phyloP scores from a whole-genome alignment of 257 asterid genomes.

The Plectranthus barbatus region DNA sequence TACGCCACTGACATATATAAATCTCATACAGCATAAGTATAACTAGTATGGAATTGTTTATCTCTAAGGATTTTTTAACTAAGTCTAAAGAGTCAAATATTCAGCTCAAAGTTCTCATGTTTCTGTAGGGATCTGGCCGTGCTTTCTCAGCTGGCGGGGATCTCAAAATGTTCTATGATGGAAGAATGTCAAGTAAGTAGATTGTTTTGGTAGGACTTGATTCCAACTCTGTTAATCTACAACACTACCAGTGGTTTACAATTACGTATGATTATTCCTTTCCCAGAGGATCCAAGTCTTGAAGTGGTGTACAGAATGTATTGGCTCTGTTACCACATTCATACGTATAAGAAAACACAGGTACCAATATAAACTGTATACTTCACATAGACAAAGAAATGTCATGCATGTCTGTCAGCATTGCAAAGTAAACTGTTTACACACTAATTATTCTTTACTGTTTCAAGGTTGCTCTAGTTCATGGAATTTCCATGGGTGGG shows the following conservation, averaged over 20 bases:
- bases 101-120: slow-evolving; percentile 1
- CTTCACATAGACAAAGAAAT: background rate
- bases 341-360: slow-evolving; percentile 70
- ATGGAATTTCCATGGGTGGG: slow-evolving; percentile 97
- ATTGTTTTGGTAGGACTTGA: background rate
- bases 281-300: slow-evolving; percentile 69
- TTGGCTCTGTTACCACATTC: slow-evolving; percentile 96
- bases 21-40: background rate
- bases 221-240: background rate
- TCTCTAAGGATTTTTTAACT: background rate
- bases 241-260: slow-evolving; percentile 3
- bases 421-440: background rate
- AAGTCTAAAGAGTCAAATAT: background rate
- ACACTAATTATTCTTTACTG: background rate
- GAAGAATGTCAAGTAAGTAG: slow-evolving; percentile 56
- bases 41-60: background rate
- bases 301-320: slow-evolving; percentile 92
- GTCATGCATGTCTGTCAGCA: background rate
- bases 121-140: slow-evolving; percentile 77
- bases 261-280: background rate
- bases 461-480: slow-evolving; percentile 77
- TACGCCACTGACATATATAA: background rate
- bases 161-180: slow-evolving; percentile 77
- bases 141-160: slow-evolving; percentile 98
- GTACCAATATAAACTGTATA: slow-evolving; percentile 28